Base-by-base conservation (phyloP, 2,329 filamentous ascomycete species). In the Fusarium kyushuense region DNA sequence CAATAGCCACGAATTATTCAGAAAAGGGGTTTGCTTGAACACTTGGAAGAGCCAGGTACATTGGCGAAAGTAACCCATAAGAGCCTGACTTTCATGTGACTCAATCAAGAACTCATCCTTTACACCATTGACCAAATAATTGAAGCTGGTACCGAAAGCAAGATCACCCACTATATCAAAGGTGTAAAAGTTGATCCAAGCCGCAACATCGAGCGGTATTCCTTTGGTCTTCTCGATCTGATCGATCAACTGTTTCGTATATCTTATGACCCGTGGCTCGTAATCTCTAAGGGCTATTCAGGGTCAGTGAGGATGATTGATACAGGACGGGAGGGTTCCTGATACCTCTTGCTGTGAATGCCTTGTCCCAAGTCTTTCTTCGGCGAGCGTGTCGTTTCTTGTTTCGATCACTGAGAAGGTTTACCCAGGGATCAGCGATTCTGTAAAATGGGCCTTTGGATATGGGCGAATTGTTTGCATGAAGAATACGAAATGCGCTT, bases 91-190 rank as follows among this genome's bases (percentile, higher is more conserved):
- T 2, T 27, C 17, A 17, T 70, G 67, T 0, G 65, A 46, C 2
- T 65, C 30, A 1, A 19, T 38, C 12, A 68, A 25, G 27, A 61
- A 61, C 1, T 56, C 1, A 19, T 70, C 63, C 4, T 54, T 42
- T 0, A 56, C n/a, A 1, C 67, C 63, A 0, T 19, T 32, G 8
- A 8, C 32, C 5, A 70, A 41, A 54, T 69, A 58, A 2, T 69
- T 12, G 8, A 70, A 70, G 30, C 64, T 65, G 2, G 60, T 68
- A 0, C 67, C 67, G 16, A 70, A 70, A 0, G 67, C 56, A 1
- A 70, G 60, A 5, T 70, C 60, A 0, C 63, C 63, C 51, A 70
- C 66, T 8, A 70, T 63, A 3, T 70, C 67, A 3, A 70, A 70
- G 0, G 55, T 55, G 35, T 63, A 70, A 2, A 63, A 70, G 35